These are phyloP conservation scores for Sclerotinia nivalis DNA, from an alignment of 2,329 filamentous ascomycete species.

Conservation along the genomic window DNA sequence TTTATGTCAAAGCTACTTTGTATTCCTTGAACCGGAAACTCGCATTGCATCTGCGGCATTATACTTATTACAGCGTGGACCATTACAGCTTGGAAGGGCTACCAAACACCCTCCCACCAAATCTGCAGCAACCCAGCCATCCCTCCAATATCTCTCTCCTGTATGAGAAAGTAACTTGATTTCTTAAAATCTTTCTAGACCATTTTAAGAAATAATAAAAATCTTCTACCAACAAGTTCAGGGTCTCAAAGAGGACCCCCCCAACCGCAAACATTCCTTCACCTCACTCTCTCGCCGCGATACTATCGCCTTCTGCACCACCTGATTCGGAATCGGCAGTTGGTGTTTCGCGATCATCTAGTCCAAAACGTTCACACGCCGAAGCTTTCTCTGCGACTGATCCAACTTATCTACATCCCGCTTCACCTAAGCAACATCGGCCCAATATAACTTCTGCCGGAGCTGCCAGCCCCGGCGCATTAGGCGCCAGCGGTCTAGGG, in stretches of 20 bases:
- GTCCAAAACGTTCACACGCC: constrained; percentile 41
- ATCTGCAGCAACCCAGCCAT: constrained; percentile 23
- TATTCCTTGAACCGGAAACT: constrained; percentile 21
- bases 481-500: constrained; percentile 36
- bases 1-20: constrained; percentile 20
- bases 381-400: constrained; percentile 39
- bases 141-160: constrained; percentile 12
- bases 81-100: constrained; percentile 14
- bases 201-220: constrained; percentile 18
- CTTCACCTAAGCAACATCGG: constrained; percentile 37
- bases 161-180: constrained; percentile 19
- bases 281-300: constrained; percentile 42
- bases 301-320: constrained; percentile 41
- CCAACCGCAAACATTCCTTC: constrained; percentile 43
- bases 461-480: constrained; percentile 32
- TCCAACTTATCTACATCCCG: constrained; percentile 37
- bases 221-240: constrained; percentile 14
- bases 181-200: constrained; percentile 18
- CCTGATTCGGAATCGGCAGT: constrained; percentile 30
- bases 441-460: constrained; percentile 34
- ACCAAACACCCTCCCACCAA: constrained; percentile 11
- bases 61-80: constrained; percentile 21
- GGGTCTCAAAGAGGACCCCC: constrained; percentile 35
- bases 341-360: constrained; percentile 35
- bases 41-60: constrained; percentile 25